Evolutionary conservation across 257 asterid genomes (phyloP), one percentile per base, ranked within the genome.

Genomic region (Hygrophila difformis): DNA sequence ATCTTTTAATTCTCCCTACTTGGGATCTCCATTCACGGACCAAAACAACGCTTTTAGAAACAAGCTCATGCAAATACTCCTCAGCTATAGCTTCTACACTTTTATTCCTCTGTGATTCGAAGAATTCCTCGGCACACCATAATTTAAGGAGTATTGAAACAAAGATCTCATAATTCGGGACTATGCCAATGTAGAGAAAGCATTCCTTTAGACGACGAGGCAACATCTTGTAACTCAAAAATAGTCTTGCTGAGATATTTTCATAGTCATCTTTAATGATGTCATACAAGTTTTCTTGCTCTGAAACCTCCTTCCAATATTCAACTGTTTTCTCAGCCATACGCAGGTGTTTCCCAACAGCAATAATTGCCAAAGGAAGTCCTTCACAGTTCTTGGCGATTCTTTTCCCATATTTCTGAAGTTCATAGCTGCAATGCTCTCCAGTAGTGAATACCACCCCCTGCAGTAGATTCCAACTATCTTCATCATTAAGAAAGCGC

Each of bases 111-210:
- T 26, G 7, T 26, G 31, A 5, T 26, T 26, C 7, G 4, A 26
- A 3, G 8, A 26, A 26, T 26, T 8, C 31, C 16, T 58, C 64
- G 10, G 36, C 49, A 58, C 20, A 23, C 50, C 56, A 58, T 28
- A 58, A 8, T 9, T 31, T 31, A 16, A 48, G 5, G 15, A 63
- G 49, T 21, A 35, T 60, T 1, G 33, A 14, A n/a, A 24, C 47
- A 1, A 34, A 51, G 38, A 64, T 46, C 13, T 34, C 55, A 12
- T 40, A 16, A 29, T 51, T 29, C 18, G 61, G 61, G 53, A 55
- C 37, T 18, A 31, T 14, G 12, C 53, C 61, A 51, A 55, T 44
- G 35, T 55, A 55, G 6, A 55, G 53, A 48, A 69, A 47, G 47
- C 68, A 64, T 1, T 44, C 20, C 17, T 43, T 56, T 7, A 56